Base-by-base conservation (phyloP, 2,329 filamentous ascomycete species). In the Thelonectria olida region DNA sequence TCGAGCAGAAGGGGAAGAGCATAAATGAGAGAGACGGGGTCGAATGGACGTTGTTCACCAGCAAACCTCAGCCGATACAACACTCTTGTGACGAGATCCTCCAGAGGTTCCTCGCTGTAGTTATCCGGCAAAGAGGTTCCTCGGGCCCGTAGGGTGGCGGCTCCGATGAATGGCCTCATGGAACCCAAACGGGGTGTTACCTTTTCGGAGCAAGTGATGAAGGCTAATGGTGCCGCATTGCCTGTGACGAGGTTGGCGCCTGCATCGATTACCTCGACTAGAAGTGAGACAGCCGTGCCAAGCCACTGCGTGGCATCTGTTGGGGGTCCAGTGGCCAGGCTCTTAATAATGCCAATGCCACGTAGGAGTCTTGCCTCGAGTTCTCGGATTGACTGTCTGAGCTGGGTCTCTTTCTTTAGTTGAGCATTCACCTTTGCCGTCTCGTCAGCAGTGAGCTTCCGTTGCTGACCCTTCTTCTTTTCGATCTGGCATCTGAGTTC, bases 11-110 rank as follows among this genome's bases (percentile, higher is more conserved):
- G 83, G 0, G 95, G 93, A 27, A 98, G 81, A 51, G 93, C 88
- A 74, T 98, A 99, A 58, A 92, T 93, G 22, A 98, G 82, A 1
- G 95, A 95, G 4, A 96, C 90, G 3, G 88, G 84, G 74, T 99
- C 96, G 69, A 99, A 93, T 0, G 95, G 93, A n/a, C 94, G 88
- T 75, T 98, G 95, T 75, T 98, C 96, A 53, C 92, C 91, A 36
- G 94, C 86, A 75, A 97, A 97, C 15, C 94, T 90, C 54, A 99
- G 82, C 48, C 95, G 90, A 76, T 98, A 98, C 5, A 99, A 81
- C 1, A 98, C 88, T 75, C 96, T 88, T 3, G 95, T 97, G 12
- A 97, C 85, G 12, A 98, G 86, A 58, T 90, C 88, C 56, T 93
- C 92, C 8, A 98, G 82, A n/a, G 91, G 87, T 73, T 98, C 96